Evolutionary conservation across 768 basidiomycete species (phyloP), one percentile per base, ranked within the genome.

Genomic region (Pleurotus salmoneostramineus): DNA sequence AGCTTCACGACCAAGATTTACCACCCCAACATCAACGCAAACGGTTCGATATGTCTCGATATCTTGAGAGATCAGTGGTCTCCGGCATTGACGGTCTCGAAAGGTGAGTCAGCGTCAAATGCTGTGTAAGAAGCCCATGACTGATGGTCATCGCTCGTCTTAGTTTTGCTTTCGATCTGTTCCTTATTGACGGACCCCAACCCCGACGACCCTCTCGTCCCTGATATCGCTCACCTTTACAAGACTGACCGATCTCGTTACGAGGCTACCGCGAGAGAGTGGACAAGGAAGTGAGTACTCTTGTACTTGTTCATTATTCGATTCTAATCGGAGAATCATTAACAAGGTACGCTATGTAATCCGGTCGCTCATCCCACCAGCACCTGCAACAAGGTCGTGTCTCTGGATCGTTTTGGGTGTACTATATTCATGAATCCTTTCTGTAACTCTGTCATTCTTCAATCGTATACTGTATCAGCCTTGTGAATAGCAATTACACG

Each of bases 11-110:
- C 97, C 70, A 98, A 97, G 91, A 98, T 98, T 67, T 98, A 98
- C 74, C 96, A 98, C 75, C 96, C 96, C 36, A 98, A 98, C 82
- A 98, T 99, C 94, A 99, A 99, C 72, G 93, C 96, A 65, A 99
- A 99, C 68, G 97, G 97, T 43, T 95, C 93, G 62, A 98, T 99
- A 74, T 99, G 96, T 74, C 78, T 99, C 66, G 97, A 99, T 74
- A 99, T 99, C 69, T 78, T 99, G 70, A 83, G 95, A 74, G 97
- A 99, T 74, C 97, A 98, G 71, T 99, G 97, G 97, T 95, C 92
- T 61, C 97, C 97, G 50, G 97, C 97, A 46, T 78, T 98, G 79
- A 99, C 97, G 57, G 96, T 99, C 67, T 97, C 96, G 66, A 99
- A 99, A 83, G 95, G 95, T 95, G 57, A 43, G 83, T 64, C 44